Base-by-base conservation (phyloP, 176 grass and related monocot genomes). In the Oryza australiensis region DNA sequence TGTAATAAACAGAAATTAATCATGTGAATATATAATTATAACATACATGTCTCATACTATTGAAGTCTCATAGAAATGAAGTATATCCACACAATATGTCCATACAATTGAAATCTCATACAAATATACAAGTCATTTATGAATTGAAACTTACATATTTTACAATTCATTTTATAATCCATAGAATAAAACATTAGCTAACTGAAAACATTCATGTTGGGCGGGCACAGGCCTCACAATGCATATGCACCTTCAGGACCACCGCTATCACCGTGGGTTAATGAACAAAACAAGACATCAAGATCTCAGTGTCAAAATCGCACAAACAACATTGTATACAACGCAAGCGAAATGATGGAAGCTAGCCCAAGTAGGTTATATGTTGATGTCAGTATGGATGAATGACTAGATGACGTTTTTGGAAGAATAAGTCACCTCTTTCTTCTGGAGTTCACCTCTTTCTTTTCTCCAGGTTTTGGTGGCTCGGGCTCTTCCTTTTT, bases 221-320 rank as follows among this genome's bases (percentile, higher is more conserved):
- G n/a, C n/a, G n/a, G n/a, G 88, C 77, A 62, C 90, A 97, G 23
- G 94, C 90, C 64, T 97, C 94, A 24, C 94, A 87, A 83, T 97
- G 94, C 94, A 93, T 93, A 82, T 97, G 81, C 68, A 97, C 90
- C 83, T 93, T 89, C 13, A 93, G 84, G 68, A 89, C 86, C 22
- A 84, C 90, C 0, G 91, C 49, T 18, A 91, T 81, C 57, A 87
- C 86, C 24, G 53, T 66, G 2, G 88, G 81, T 88, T 89, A 79
- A 64, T 23, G 20, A 43, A 69, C 23, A 76, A 70, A 73, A 80
- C 37, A 71, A 70, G 68, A 62, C 26, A 67, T 74, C 60, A 86
- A 55, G 9, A 73, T 64, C 3, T 83, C 62, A 65, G 70, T 46
- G 12, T 37, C 26, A 77, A 33, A 59, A 24, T 45, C 34, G 43